phyloP scores from a whole-genome alignment of 441 rosid genomes.

The Erodium moschatum region DNA sequence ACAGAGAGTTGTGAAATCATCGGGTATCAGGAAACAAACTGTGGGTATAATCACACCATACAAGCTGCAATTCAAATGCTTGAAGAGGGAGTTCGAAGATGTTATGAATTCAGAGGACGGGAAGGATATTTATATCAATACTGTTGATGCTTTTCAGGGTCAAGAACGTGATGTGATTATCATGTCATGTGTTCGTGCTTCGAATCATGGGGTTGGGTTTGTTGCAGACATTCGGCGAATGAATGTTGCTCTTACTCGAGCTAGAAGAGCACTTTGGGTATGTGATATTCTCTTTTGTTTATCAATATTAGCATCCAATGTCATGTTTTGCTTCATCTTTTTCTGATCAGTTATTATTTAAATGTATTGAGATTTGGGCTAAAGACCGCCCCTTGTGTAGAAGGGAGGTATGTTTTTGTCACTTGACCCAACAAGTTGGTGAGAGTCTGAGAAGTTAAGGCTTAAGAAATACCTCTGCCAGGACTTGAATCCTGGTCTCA shows the following conservation, averaged over 20 bases:
- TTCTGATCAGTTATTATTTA: too few relatives aligned
- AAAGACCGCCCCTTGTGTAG: too few relatives aligned
- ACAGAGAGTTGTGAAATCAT: constrained; percentile 61
- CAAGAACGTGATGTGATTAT: constrained; percentile 99
- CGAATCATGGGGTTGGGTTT: constrained; percentile 88
- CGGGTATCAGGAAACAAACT: constrained; percentile 58
- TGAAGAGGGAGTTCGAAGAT: constrained; percentile 74
- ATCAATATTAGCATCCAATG: too few relatives aligned
- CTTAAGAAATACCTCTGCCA: too few relatives aligned
- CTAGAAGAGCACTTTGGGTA: constrained; percentile 95
- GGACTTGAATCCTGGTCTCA: too few relatives aligned
- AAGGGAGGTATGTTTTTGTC: too few relatives aligned
- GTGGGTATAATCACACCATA: constrained; percentile 96
- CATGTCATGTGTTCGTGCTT: constrained; percentile 99
- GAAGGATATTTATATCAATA: constrained; percentile 86
- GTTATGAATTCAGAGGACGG: constrained; percentile 79
- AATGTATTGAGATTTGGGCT: too few relatives aligned
- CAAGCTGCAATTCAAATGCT: constrained; percentile 92
- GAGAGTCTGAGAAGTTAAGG: too few relatives aligned
- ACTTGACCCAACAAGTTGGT: too few relatives aligned
- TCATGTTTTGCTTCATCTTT: too few relatives aligned
- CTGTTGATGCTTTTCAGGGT: constrained; percentile 99
- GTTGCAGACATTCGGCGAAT: constrained; percentile 92
- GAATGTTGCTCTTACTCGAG: constrained; percentile 99
- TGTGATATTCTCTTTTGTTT: constrained; percentile 13